Base-by-base conservation (phyloP, 2,329 filamentous ascomycete genomes). In the Diaporthe eres region DNA sequence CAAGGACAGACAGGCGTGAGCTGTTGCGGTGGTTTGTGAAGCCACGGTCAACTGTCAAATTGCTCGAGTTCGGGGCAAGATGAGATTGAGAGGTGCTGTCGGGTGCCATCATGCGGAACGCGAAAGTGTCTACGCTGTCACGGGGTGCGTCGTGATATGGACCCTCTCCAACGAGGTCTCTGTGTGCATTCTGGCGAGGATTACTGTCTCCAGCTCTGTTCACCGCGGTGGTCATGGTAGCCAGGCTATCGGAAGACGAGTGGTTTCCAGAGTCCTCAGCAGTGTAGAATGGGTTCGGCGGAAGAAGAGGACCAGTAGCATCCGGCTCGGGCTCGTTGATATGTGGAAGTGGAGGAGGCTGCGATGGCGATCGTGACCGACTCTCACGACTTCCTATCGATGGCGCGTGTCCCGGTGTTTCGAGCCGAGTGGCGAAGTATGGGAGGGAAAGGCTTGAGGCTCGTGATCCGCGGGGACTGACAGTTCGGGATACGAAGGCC, bases 1-100 rank as follows among this genome's bases (percentile, higher is more conserved):
- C 86, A 67, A 90, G 85, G 8, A 92, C 85, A 44, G 89, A 91
- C 37, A 92, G 84, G 8, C 85, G 83, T 1, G 87, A 89, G 53
- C 83, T 81, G 74, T 82, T 85, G 74, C 83, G 84, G 37, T 61
- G 85, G 79, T 37, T 82, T 82, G 47, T 72, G 44, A 65, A 55
- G 31, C 31, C 58, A 28, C 25, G 44, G 3, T 4, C 22, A 17
- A 63, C 57, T 19, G n/a, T 51, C 47, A 17, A 76, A 71, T 76
- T 78, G 65, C 55, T 65, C 71, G 49, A 71, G 78, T 71, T 72
- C 71, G 39, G 75, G 17, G 28, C 19, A 44, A 34, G n/a, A 7
- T 51, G 42, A 19, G 70, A 51, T 39, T 13, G 37, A 12, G 44
- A 3, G 44, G 44, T 72, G 34, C 60, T 71, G 71, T 79, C 77